These are phyloP conservation scores for Stagonosporopsis cucurbitacearum DNA, from an alignment of 2,329 filamentous ascomycete species.

Conservation along the genomic window DNA sequence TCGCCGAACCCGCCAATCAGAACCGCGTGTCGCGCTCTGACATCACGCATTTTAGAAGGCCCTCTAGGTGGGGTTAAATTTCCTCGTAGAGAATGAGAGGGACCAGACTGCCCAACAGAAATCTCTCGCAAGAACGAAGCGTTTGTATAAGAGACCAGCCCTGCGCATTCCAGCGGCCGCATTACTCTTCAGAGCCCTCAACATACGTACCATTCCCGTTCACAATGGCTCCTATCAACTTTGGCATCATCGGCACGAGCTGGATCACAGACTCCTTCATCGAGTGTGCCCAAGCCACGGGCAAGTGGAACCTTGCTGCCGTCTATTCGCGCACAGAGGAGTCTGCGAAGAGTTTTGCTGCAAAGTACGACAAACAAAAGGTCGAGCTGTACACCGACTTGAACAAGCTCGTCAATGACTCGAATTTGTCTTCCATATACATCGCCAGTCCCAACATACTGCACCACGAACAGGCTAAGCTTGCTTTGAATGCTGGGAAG, in stretches of 20 bases:
- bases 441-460: conserved; percentile 58
- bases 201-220: not conserved
- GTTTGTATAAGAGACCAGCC: conserved; percentile 3
- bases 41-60: conserved; percentile 12
- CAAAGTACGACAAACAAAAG: conserved; percentile 46
- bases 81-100: not conserved
- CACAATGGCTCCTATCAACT: conserved; percentile 46
- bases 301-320: conserved; percentile 53
- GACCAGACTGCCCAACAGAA: conserved; percentile 10
- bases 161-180: not conserved
- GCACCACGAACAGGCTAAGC: conserved; percentile 55
- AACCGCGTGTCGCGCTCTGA: conserved; percentile 1
- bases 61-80: conserved; percentile 10
- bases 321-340: conserved; percentile 56
- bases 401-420: conserved; percentile 47
- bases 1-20: conserved; percentile 8
- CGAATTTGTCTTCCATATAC: conserved; percentile 53
- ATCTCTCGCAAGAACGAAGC: not conserved
- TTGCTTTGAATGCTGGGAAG: conserved; percentile 52
- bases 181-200: not conserved
- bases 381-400: conserved; percentile 51
- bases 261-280: conserved; percentile 61
- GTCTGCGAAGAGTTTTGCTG: conserved; percentile 52
- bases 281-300: conserved; percentile 51
- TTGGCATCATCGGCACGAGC: conserved; percentile 56